Base-by-base conservation (phyloP, 306 rosid species). In the Prunus mira region DNA sequence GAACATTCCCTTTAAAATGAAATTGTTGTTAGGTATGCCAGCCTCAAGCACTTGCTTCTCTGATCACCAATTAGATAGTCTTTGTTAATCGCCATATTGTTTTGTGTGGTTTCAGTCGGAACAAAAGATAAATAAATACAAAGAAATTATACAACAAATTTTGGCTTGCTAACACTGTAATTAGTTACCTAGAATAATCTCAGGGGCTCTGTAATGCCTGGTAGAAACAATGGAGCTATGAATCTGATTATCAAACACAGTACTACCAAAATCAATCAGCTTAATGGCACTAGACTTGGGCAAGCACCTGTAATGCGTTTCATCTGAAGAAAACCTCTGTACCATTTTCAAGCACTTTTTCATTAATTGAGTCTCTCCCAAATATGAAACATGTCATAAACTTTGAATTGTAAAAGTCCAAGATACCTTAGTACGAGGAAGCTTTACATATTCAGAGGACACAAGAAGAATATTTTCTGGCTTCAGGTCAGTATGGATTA, bases 231-330 rank as follows among this genome's bases (percentile, higher is more conserved):
- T 87, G 89, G 98, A 91, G 95, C 93, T 88, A 87, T 88, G 98
- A 56, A 72, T 87, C 89, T 93, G 91, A 86, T 88, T 87, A 80
- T 90, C 98, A 90, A 69, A 87, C 73, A 91, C 93, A 78, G 98
- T 79, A 90, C 98, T 93, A 85, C 98, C 98, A 86, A 93, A 93
- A 91, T 93, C 98, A 87, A 93, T 93, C 94, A 93, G 96, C 96
- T 93, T 93, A 91, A 93, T 91, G 86, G 97, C 96, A 90, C 97
- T 91, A 84, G 98, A 93, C 94, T 91, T 93, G 87, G 98, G 98
- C 93, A 93, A 91, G 92, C 93, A 90, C 88, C 93, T 87, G 93
- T 82, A 82, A 78, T 90, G 90, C 74, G 41, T 86, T 83, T 86
- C 97, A 81, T 87, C 97, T 65, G 98, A 88, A 73, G 82, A 85